phyloP scores from a whole-genome alignment of 2,329 filamentous ascomycete species.

The Pezicula neosporulosa region DNA sequence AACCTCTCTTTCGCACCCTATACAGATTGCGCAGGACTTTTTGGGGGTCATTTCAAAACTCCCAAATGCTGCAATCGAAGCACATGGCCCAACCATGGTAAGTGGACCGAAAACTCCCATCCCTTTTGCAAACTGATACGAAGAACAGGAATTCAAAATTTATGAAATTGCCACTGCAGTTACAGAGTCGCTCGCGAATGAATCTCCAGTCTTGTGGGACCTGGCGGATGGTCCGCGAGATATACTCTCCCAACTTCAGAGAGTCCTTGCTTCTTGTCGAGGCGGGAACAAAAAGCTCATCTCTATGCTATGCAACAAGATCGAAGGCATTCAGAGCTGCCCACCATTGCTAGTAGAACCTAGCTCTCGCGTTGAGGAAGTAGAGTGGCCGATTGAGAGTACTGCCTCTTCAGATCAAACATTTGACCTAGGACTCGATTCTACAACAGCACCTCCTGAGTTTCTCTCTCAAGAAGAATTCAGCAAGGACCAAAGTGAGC shows the following conservation, averaged over 20 bases:
- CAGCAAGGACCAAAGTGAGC: too few relatives aligned
- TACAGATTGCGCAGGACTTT: slow-evolving; percentile 44
- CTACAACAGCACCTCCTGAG: neutral
- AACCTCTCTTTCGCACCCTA: slow-evolving; percentile 29
- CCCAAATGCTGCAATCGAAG: slow-evolving; percentile 43
- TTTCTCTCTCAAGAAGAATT: neutral
- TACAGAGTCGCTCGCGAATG: slow-evolving; percentile 28
- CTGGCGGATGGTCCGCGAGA: slow-evolving; percentile 27
- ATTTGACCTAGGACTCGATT: slow-evolving; percentile 1
- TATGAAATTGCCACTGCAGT: slow-evolving; percentile 44
- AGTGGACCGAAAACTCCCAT: neutral
- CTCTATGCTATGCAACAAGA: slow-evolving; percentile 27
- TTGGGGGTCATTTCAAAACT: slow-evolving; percentile 38
- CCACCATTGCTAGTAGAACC: slow-evolving; percentile 2
- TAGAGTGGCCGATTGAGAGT: neutral
- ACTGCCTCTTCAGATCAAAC: neutral
- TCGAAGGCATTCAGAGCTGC: slow-evolving; percentile 5
- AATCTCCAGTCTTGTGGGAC: slow-evolving; percentile 22
- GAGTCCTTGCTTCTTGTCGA: slow-evolving; percentile 37
- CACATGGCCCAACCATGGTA: slow-evolving; percentile 44
- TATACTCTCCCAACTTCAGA: slow-evolving; percentile 35
- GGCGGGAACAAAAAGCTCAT: slow-evolving; percentile 39
- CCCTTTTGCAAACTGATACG: neutral
- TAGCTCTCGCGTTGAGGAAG: slow-evolving; percentile 3
- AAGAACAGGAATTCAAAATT: slow-evolving; percentile 36